Evolutionary conservation across 371 early-diverging fungal genomes (phyloP), one percentile per base, ranked within the genome.

Genomic region (Mucor saturninus): DNA sequence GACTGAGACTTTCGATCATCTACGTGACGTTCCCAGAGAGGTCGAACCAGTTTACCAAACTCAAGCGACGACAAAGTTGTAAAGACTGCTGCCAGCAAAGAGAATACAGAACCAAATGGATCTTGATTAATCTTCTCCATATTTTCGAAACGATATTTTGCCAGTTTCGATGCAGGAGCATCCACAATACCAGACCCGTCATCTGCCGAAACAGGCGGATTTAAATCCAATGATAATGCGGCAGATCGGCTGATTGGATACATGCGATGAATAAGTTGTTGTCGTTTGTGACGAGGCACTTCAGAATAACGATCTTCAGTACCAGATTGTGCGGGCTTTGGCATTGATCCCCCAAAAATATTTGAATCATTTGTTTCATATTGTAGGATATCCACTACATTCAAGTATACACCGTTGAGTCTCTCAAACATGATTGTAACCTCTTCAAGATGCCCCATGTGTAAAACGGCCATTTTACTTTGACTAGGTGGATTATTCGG

Each of bases 71-170:
- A 77, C 29, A 88, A 54, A 2, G 84, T 73, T 0, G 84, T 77
- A 35, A 79, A 86, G 0, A 87, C 86, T 2, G 87, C 83, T 1
- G 84, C 84, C 1, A 88, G 64, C 2, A 87, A 62, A 5, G 83
- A 81, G 56, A 88, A 72, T 5, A 85, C 75, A 0, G 88, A 77
- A 7, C 78, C 86, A 30, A 77, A 81, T 8, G 80, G 74, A 54
- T 86, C 81, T 57, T 86, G 78, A 35, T 77, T 73, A 26, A 86
- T 75, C 11, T 78, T 69, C 13, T 68, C 46, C 59, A 86, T 68
- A 35, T 81, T 69, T 28, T 72, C 71, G 31, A 84, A 64, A 11
- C 81, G 76, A 14, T 59, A 69, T 42, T 73, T 75, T 4, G 80
- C 68, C 5, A 76, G 54, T 14, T 69, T 71, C 0, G 70, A 51